Conservation (phyloP, 139 green algal species). For the Tetraselmis chui region DNA sequence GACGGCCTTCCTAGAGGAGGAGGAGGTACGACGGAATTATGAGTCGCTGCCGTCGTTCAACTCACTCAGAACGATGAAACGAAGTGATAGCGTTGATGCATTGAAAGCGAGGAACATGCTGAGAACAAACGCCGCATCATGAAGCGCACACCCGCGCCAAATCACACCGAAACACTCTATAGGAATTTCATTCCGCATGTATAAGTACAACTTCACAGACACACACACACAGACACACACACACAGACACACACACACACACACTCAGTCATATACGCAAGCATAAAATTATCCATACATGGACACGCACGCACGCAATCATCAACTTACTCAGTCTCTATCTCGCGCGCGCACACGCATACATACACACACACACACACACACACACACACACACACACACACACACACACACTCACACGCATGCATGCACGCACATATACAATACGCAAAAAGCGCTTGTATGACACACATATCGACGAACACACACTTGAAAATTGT, state of each 20-base stretch:
- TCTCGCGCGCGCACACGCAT: conserved; percentile 2
- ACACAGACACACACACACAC: conserved; percentile 7
- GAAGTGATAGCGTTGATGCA: no score
- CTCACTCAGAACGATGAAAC: no score
- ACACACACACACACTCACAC: conserved; percentile 7
- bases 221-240: neutral
- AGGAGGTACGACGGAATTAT: no score
- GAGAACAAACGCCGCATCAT: no score
- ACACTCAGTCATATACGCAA: neutral
- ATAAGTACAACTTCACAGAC: neutral
- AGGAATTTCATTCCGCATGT: conserved; percentile 1
- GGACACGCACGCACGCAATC: neutral
- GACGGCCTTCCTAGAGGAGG: neutral
- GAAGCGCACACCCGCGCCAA: no score
- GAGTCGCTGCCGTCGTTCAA: no score
- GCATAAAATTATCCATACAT: conserved; percentile 7
- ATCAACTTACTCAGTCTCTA: neutral
- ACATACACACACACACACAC: conserved; percentile 14
- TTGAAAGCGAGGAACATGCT: no score
- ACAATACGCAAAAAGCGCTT: no score
- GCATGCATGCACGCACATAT: no score
- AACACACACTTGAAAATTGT: no score
- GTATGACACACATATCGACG: no score
- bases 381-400: conserved; percentile 9
- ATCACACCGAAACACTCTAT: no score